phyloP scores from a whole-genome alignment of 148 eudicot genomes.

The Rhododendron williamsianum region DNA sequence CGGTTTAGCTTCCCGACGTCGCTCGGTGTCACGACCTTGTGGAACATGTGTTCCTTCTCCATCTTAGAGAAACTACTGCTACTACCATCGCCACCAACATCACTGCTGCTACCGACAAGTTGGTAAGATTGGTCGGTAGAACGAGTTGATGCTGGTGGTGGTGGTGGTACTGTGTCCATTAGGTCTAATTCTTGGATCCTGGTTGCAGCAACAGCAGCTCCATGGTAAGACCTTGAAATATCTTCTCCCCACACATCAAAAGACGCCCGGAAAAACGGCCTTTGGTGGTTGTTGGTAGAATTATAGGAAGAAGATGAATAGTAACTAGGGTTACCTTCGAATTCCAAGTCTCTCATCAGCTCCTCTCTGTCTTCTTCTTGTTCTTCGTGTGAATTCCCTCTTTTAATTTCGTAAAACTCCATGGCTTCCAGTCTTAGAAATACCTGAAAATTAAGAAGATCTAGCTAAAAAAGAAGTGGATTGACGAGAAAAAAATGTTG shows the following conservation, averaged over 20 bases:
- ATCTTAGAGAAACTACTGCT: background rate
- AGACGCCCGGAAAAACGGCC: background rate
- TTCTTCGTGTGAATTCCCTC: background rate
- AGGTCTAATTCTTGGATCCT: background rate
- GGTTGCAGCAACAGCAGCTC: background rate
- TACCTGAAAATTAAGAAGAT: background rate
- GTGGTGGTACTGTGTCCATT: background rate
- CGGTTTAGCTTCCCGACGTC: slow-evolving; percentile 83
- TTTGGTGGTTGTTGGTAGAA: background rate
- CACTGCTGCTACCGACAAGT: background rate
- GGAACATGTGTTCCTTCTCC: slow-evolving; percentile 65
- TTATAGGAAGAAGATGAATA: background rate
- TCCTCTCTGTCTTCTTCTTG: slow-evolving; percentile 2
- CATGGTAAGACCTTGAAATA: background rate
- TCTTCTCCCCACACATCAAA: background rate
- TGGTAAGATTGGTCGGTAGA: background rate
- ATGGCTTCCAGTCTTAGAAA: background rate
- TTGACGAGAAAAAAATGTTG: background rate
- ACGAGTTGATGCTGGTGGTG: background rate
- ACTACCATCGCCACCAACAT: background rate
- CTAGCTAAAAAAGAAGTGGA: background rate
- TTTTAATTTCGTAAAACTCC: background rate
- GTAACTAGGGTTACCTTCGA: background rate
- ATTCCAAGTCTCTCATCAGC: background rate
- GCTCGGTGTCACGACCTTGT: slow-evolving; percentile 83